phyloP scores from a whole-genome alignment of 139 green algal genomes.

The Picochlorum costavermella region DNA sequence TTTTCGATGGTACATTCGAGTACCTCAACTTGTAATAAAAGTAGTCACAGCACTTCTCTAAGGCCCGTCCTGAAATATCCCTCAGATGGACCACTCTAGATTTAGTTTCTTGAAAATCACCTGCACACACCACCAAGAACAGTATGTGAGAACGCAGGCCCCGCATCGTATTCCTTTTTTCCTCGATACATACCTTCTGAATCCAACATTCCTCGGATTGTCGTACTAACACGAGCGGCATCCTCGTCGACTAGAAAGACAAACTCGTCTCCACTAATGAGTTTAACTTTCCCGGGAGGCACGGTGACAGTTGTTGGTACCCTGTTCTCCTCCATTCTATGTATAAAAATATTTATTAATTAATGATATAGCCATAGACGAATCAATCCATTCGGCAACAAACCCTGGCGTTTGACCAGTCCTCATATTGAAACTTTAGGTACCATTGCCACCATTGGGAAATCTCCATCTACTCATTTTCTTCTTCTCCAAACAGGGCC shows the following conservation, averaged over 20 bases:
- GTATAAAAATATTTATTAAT: too few relatives aligned
- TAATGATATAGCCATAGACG: too few relatives aligned
- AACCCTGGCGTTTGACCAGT: too few relatives aligned
- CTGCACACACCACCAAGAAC: conserved; percentile 30
- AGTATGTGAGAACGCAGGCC: background rate
- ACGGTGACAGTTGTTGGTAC: background rate
- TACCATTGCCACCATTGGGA: too few relatives aligned
- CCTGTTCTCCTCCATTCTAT: background rate
- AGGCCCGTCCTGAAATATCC: conserved; percentile 80
- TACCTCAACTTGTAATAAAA: conserved; percentile 97
- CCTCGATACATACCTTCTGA: conserved; percentile 51
- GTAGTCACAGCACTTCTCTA: conserved; percentile 96
- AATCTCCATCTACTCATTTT: too few relatives aligned
- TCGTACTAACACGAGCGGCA: conserved; percentile 92
- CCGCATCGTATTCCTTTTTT: background rate
- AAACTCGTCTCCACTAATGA: conserved; percentile 89
- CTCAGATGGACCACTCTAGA: conserved; percentile 79
- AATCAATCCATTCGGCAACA: too few relatives aligned
- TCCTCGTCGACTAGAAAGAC: conserved; percentile 95
- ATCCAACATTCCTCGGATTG: conserved; percentile 95
- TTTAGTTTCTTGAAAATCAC: conserved; percentile 89
- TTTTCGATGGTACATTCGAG: conserved; percentile 68
- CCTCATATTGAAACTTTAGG: too few relatives aligned
- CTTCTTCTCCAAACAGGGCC: too few relatives aligned
- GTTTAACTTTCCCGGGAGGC: conserved; percentile 61